Base-by-base conservation (phyloP, 345 rosid species). In the Boechera retrofracta region DNA sequence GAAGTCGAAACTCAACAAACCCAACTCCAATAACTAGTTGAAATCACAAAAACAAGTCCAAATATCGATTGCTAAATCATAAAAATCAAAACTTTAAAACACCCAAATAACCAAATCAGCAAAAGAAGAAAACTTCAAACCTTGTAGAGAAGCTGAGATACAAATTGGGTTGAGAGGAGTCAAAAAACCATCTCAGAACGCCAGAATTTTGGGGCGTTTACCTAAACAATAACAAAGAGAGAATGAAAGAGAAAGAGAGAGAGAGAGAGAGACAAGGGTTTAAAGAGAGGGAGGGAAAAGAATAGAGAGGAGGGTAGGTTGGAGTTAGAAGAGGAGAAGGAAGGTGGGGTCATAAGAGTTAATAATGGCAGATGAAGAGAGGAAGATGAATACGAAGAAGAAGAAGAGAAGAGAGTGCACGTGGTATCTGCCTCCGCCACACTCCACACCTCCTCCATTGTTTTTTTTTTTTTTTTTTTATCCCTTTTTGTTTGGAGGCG, bases 361-460 rank as follows among this genome's bases (percentile, higher is more conserved):
- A 85, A 81, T 84, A 67, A 32, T 73, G 82, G 70, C 65, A 67
- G 82, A 73, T 67, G 78, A 67, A 51, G 65, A 71, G 71, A 61
- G 12, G 41, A 44, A 39, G 42, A 39, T 10, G 35, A 33, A 33
- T 5, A 33, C 35, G 64, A 70, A 4, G 32, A 32, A 21, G 33
- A 38, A 72, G 69, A 32, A 66, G 81, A 42, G 74, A 49, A 69
- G 64, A 31, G 73, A 35, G 58, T 36, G 86, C 91, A 89, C 91
- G 88, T 87, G 89, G 84, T 76, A 78, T 74, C 90, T 84, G 86
- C 88, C 86, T 64, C 73, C 61, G 65, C 87, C 87, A 60, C 84
- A 53, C 83, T 67, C 64, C 67, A 33, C 64, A 74, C 58, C 76
- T 67, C 36, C 80, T 80, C 57, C 78, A 60, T 58, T 67, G 21